Evolutionary conservation across 768 basidiomycete species (phyloP).

Genomic region (Leccinum rimulosum): DNA sequence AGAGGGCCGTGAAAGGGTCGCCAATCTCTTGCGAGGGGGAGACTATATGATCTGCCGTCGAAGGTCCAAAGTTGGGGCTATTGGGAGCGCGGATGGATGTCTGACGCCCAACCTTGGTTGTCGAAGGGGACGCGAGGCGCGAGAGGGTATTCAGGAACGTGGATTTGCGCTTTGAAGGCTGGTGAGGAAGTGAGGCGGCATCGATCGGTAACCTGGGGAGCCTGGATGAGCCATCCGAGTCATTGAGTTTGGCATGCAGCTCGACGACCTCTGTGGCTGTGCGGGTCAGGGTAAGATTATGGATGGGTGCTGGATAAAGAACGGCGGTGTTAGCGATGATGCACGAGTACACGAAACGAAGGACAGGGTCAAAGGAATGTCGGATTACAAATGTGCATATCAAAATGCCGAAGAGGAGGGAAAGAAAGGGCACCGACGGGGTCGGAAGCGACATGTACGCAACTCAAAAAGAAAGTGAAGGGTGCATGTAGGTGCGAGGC

Average conservation of each 20-base stretch:
- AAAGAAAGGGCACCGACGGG: slow-evolving; percentile 24
- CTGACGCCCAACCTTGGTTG: slow-evolving; percentile 48
- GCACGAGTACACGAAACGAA: slow-evolving; percentile 18
- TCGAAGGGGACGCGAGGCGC: slow-evolving; percentile 72
- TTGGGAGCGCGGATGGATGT: slow-evolving; percentile 34
- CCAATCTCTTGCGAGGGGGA: slow-evolving; percentile 55
- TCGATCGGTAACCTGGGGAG: slow-evolving; percentile 66
- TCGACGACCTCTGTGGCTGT: slow-evolving; percentile 75
- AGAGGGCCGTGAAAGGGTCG: slow-evolving; percentile 59
- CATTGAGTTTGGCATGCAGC: slow-evolving; percentile 77
- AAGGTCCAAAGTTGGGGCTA: slow-evolving; percentile 32
- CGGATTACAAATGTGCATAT: slow-evolving; percentile 12
- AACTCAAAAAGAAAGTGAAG: slow-evolving; percentile 19
- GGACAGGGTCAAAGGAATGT: slow-evolving; percentile 13
- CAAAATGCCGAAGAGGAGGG: slow-evolving; percentile 13
- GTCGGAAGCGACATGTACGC: slow-evolving; percentile 25
- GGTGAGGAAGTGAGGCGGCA: slow-evolving; percentile 45
- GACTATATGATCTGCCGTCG: slow-evolving; percentile 35
- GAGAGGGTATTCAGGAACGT: slow-evolving; percentile 86
- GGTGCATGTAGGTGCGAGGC: slow-evolving; percentile 16
- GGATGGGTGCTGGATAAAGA: slow-evolving; percentile 67
- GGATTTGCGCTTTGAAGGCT: slow-evolving; percentile 70
- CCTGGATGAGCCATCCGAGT: slow-evolving; percentile 52
- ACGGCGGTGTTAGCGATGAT: slow-evolving; percentile 29
- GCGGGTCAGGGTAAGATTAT: slow-evolving; percentile 84